These are phyloP conservation scores for Amyloporia xantha DNA, from an alignment of 768 basidiomycete species.

Conservation along the genomic window DNA sequence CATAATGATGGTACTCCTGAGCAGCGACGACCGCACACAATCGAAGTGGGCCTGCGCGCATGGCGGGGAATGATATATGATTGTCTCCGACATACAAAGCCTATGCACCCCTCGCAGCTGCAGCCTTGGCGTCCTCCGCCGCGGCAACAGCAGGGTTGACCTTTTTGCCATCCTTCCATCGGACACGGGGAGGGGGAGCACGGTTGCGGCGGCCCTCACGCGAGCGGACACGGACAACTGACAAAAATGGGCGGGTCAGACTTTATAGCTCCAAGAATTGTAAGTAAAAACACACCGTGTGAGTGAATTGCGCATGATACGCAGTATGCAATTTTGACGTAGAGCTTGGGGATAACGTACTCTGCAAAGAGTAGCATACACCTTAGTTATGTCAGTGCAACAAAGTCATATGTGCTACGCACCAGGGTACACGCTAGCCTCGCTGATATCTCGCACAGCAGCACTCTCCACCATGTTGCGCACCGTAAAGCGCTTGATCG, in stretches of 20 bases:
- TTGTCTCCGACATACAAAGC: slow-evolving; percentile 3
- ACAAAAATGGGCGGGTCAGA: slow-evolving; percentile 3
- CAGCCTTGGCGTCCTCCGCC: slow-evolving; percentile 80
- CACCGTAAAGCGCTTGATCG: slow-evolving; percentile 98
- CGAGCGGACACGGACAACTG: slow-evolving; percentile 97
- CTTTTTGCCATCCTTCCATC: slow-evolving; percentile 96
- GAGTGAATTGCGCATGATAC: slow-evolving; percentile 99
- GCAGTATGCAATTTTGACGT: slow-evolving; percentile 98
- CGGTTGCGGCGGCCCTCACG: slow-evolving; percentile 95
- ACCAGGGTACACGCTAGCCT: slow-evolving; percentile 92
- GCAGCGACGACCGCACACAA: no score
- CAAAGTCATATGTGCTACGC: no score
- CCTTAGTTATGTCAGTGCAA: no score
- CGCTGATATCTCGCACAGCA: slow-evolving; percentile 94
- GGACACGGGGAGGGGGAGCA: slow-evolving; percentile 89
- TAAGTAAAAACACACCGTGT: slow-evolving; percentile 58
- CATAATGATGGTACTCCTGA: no score
- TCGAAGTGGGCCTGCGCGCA: no score
- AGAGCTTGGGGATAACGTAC: slow-evolving; percentile 93
- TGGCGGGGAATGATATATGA: background rate
- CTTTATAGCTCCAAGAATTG: background rate
- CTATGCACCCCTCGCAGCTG: slow-evolving; percentile 44
- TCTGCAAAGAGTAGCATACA: no score
- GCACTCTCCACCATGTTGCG: slow-evolving; percentile 99
- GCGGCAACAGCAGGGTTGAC: slow-evolving; percentile 94